These are phyloP conservation scores for Neonectria magnoliae DNA, from an alignment of 2,329 filamentous ascomycete genomes.

Conservation along the genomic window DNA sequence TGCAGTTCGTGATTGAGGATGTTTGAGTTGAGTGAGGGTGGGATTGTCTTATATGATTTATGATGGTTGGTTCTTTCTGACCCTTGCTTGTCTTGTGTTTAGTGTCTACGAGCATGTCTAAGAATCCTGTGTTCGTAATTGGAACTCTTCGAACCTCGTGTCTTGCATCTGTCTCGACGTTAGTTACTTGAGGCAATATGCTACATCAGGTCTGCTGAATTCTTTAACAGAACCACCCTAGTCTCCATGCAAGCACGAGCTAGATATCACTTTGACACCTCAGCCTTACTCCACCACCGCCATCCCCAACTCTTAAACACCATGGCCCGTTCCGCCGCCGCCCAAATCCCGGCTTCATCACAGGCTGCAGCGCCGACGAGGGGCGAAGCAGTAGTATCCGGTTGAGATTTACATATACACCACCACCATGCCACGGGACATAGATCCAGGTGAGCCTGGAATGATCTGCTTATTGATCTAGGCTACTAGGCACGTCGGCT, in stretches of 20 bases:
- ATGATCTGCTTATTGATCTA: not conserved
- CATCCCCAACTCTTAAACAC: too few relatives aligned
- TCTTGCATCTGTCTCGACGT: not conserved
- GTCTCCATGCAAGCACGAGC: too few relatives aligned
- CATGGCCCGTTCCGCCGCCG: too few relatives aligned
- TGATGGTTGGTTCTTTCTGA: not conserved
- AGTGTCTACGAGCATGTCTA: not conserved
- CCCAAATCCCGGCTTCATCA: constrained; percentile 45
- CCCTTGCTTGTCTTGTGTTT: not conserved
- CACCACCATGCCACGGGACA: too few relatives aligned
- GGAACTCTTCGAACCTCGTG: not conserved
- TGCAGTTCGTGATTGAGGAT: constrained; percentile 68
- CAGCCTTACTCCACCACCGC: too few relatives aligned
- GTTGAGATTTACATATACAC: too few relatives aligned
- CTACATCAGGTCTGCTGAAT: too few relatives aligned
- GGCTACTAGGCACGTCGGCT: too few relatives aligned
- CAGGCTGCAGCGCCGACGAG: constrained; percentile 48
- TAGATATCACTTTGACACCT: too few relatives aligned
- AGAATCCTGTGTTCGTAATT: not conserved
- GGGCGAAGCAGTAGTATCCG: too few relatives aligned
- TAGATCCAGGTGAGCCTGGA: too few relatives aligned
- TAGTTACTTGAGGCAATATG: not conserved
- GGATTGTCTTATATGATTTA: constrained; percentile 8
- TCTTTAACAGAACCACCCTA: not conserved
- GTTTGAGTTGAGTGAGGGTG: not conserved